Evolutionary conservation across 345 rosid genomes (phyloP), one percentile per base, ranked within the genome.

Genomic region (Brassica juncea): DNA sequence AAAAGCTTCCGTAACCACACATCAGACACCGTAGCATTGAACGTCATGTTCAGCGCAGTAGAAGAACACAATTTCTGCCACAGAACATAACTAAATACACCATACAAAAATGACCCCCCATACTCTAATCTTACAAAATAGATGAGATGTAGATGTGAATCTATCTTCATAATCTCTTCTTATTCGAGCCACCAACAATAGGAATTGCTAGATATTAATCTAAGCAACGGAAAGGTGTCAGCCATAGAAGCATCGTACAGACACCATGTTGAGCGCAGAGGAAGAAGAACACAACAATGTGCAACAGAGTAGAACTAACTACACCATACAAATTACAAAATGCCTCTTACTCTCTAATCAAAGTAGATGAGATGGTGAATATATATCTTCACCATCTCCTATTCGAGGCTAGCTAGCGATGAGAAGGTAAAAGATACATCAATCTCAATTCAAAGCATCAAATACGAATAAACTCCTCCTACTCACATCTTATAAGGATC

Each of bases 401-500:
- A n/a, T 21, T 47, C 12, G 2, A 66, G 39, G 39, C 34, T 31
- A 31, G 34, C 34, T 2, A 39, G 47, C 12, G 49, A 78, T 39
- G 37, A 4, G 21, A 72, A n/a, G 61, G 67, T 35, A 65, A 72
- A 65, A 65, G 8, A 28, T 8, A 66, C 14, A 72, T 5, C 55
- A 60, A 79, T 59, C 64, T 32, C 73, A 49, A 25, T 8, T 16
- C 75, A 62, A 27, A 32, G 66, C 69, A 42, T 12, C 6, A 6
- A 6, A 71, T 12, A 34, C 4, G 6, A 39, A 25, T 4, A 0
- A 39, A 32, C 16, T 28, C 98, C 23, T 21, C 25, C 25, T 23
- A 23, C 25, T 88, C 83, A 95, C 99, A 93, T 88, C 86, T 95
- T 95, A 80, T 88, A 91, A 1, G 99, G 92, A 87, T 91, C 99